Base-by-base conservation (phyloP, 495 filamentous ascomycete species). In the Aspergillus nanangensis region DNA sequence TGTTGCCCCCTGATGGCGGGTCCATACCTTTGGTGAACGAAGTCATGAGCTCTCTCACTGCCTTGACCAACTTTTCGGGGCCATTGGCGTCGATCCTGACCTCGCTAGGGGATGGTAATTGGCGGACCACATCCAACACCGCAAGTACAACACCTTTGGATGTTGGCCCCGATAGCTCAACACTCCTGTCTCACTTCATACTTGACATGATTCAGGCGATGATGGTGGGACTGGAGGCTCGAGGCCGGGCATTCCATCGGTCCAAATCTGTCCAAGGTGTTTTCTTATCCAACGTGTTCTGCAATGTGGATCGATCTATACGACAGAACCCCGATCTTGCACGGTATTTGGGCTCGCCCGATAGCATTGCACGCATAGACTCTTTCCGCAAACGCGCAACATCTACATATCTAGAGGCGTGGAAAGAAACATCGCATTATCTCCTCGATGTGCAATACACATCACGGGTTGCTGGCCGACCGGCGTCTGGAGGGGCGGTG, bases 371-470 rank as follows among this genome's bases (percentile, higher is more conserved):
- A 19, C 81, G 82, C 47, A 66, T 97, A 27, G 93, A 96, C 18
- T 70, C 68, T 21, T 96, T 88, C 84, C 82, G 87, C 38, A 96
- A 96, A 68, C 90, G 88, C 48, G 87, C 83, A 5, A 84, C 81
- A 4, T 78, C 81, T 32, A 74, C 87, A 42, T 97, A 97, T 65
- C 77, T 88, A 14, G 88, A 96, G 42, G 80, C 84, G 22, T 96
- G 90, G 86, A 87, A 85, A 55, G 92, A 96, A 54, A 80, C 88
- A 10, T 92, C 87, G 8, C 77, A 83, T 23, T 82, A 84, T 51
- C 77, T 99, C 22, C 82, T 97, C 47, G 93, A 99, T 60, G 87
- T 92, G 21, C 87, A 91, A 48, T 91, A 95, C 68, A 97, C 90
- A 2, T 92, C 81, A 60, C 84, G 87, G 21, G 55, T 50, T 24